phyloP scores from a whole-genome alignment of 768 basidiomycete species.

The Psilocybe cubensis region DNA sequence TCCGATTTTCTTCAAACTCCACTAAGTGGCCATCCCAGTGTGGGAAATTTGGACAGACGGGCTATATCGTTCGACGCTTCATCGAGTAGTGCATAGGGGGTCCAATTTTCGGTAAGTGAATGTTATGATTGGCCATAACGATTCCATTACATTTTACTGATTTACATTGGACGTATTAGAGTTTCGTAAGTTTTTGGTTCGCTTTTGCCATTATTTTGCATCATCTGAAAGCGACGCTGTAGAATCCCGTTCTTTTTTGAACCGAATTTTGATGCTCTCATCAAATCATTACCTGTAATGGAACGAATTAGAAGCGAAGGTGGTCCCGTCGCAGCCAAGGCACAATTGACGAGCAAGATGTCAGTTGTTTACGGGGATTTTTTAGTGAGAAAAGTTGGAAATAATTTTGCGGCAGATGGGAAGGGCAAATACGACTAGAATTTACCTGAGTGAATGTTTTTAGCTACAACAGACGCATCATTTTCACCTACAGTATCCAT shows the following conservation, averaged over 20 bases:
- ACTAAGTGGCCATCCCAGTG: constrained; percentile 50
- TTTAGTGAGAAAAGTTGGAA: constrained; percentile 69
- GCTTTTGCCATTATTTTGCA: not conserved
- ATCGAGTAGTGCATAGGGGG: constrained; percentile 81
- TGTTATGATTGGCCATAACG: not conserved
- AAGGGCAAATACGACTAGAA: constrained; percentile 39
- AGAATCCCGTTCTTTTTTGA: constrained; percentile 96
- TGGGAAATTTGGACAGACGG: constrained; percentile 94
- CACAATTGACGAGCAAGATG: constrained; percentile 25
- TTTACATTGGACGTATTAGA: constrained; percentile 33
- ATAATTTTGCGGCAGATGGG: constrained; percentile 60
- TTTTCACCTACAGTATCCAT: too few species aligned
- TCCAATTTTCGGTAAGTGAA: constrained; percentile 68
- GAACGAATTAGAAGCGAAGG: not conserved
- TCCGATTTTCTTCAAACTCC: too few species aligned
- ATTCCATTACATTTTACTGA: not conserved
- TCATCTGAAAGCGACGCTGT: constrained; percentile 6
- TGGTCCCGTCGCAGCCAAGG: constrained; percentile 30
- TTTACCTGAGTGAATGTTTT: not conserved
- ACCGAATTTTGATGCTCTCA: constrained; percentile 76
- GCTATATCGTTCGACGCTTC: constrained; percentile 84
- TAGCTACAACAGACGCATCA: too few species aligned
- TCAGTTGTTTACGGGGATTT: constrained; percentile 81
- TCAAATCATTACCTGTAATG: constrained; percentile 69
- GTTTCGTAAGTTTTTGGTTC: constrained; percentile 64